Conservation (phyloP, 805 yeast genomes). For the Metschnikowia borealis region DNA sequence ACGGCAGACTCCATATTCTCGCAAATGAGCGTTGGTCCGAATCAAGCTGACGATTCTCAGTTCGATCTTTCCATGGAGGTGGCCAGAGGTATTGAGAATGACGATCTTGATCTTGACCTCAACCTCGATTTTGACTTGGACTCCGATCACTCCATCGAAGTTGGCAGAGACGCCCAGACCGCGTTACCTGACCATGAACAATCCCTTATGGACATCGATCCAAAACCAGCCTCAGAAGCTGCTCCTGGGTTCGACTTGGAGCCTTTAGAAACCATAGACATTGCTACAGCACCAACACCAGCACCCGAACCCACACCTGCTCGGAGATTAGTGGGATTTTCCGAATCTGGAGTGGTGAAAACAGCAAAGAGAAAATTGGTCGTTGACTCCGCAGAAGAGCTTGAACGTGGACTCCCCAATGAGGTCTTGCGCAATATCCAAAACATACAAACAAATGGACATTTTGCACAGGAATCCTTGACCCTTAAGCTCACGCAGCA, state of each 20-base stretch:
- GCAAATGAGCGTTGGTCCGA: conserved; percentile 13
- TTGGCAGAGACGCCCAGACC: conserved; percentile 43
- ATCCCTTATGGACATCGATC: conserved; percentile 14
- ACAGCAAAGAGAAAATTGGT: conserved; percentile 45
- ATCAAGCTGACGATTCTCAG: conserved; percentile 20
- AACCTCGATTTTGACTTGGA: conserved; percentile 53
- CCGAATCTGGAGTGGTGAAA: conserved; percentile 42
- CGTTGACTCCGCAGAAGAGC: conserved; percentile 43
- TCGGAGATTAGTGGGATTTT: conserved; percentile 29
- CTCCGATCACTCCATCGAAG: conserved; percentile 49
- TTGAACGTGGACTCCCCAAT: conserved; percentile 41
- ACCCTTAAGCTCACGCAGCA: conserved; percentile 26
- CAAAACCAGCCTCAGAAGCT: conserved; percentile 1
- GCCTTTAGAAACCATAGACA: conserved; percentile 35
- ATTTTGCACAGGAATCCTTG: conserved; percentile 18
- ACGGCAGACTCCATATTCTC: conserved; percentile 2
- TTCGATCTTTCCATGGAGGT: conserved; percentile 63
- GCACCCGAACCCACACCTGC: conserved; percentile 18
- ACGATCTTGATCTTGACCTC: conserved; percentile 19
- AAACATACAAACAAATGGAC: conserved; percentile 19
- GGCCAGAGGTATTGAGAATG: conserved; percentile 48
- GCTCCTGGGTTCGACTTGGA: conserved; percentile 12
- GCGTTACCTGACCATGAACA: conserved; percentile 18
- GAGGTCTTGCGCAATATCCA: conserved; percentile 32
- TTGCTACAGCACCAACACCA: conserved; percentile 19